These are phyloP conservation scores for Kodamaea lidongshanica DNA, from an alignment of 805 yeast species.

Conservation along the genomic window DNA sequence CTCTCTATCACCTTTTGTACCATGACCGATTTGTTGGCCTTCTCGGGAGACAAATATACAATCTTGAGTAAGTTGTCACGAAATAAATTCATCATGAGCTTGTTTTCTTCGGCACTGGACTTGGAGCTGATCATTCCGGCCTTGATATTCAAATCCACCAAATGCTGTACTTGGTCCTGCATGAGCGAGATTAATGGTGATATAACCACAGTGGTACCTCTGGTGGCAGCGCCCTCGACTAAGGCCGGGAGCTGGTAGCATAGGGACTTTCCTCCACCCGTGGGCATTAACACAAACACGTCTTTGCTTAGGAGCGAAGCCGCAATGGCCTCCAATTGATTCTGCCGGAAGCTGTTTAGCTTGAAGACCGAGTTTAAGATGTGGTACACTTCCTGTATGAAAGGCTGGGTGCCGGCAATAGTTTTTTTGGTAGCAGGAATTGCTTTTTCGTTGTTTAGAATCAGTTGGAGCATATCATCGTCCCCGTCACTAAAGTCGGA, in stretches of 20 bases:
- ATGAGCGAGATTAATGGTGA: constrained; percentile 93
- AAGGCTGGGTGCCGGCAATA: constrained; percentile 31
- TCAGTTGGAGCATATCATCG: constrained; percentile 25
- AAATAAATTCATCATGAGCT: constrained; percentile 55
- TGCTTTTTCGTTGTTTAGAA: constrained; percentile 10
- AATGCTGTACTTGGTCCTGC: constrained; percentile 94
- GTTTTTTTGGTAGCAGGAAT: constrained; percentile 10
- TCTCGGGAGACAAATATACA: constrained; percentile 90
- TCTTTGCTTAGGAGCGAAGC: constrained; percentile 73
- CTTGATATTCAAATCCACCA: constrained; percentile 56
- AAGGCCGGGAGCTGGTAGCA: constrained; percentile 95
- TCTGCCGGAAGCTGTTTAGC: constrained; percentile 61
- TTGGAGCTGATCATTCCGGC: constrained; percentile 89
- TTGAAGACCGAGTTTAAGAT: constrained; percentile 57
- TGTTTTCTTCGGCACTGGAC: constrained; percentile 57
- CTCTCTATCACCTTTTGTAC: constrained; percentile 57
- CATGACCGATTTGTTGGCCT: constrained; percentile 70
- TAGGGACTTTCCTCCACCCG: constrained; percentile 96
- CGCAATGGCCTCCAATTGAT: constrained; percentile 82
- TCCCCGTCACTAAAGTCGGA: constrained; percentile 28
- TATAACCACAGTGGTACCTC: constrained; percentile 83
- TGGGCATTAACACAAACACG: constrained; percentile 94
- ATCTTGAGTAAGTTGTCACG: constrained; percentile 63
- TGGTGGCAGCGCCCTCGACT: constrained; percentile 63
- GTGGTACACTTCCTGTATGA: constrained; percentile 64